Evolutionary conservation across 2,329 filamentous ascomycete genomes (phyloP).

Genomic region (Hymenoscyphus linearis): DNA sequence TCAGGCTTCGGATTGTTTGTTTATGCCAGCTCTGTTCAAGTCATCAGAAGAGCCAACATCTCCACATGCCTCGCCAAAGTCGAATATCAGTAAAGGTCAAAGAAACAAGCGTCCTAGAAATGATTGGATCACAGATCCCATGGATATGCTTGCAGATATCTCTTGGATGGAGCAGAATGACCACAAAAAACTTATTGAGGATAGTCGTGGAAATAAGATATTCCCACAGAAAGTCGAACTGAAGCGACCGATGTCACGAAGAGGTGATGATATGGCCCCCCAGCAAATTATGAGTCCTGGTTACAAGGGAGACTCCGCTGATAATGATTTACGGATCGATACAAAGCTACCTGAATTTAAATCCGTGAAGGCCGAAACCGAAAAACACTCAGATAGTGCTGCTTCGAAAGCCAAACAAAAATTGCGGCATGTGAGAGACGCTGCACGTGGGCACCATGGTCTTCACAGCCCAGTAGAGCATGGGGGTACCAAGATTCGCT

Average conservation of each 20-base stretch:
- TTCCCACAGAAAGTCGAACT: constrained; percentile 46
- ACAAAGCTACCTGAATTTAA: constrained; percentile 32
- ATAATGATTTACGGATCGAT: constrained; percentile 26
- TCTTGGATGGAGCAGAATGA: constrained; percentile 83
- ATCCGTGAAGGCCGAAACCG: constrained; percentile 25
- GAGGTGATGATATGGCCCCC: constrained; percentile 28
- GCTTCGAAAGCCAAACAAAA: constrained; percentile 57
- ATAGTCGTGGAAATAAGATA: constrained; percentile 69
- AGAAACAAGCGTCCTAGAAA: constrained; percentile 69
- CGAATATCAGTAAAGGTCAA: constrained; percentile 36
- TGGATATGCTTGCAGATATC: constrained; percentile 82
- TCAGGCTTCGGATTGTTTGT: constrained; percentile 33
- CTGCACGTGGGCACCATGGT: constrained; percentile 48
- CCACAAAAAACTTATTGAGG: constrained; percentile 77
- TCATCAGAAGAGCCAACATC: constrained; percentile 22
- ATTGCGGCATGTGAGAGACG: constrained; percentile 48
- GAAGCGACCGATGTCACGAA: constrained; percentile 32
- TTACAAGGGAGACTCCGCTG: constrained; percentile 14
- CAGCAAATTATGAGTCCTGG: constrained; percentile 11
- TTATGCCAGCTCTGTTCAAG: constrained; percentile 38
- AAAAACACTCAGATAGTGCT: constrained; percentile 41
- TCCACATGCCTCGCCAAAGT: constrained; percentile 34
- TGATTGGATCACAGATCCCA: constrained; percentile 79
- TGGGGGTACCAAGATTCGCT: constrained; percentile 47
- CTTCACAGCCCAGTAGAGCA: constrained; percentile 48